Evolutionary conservation across 768 basidiomycete species (phyloP), one percentile per base, ranked within the genome.

Genomic region (Termitomyces sp.): DNA sequence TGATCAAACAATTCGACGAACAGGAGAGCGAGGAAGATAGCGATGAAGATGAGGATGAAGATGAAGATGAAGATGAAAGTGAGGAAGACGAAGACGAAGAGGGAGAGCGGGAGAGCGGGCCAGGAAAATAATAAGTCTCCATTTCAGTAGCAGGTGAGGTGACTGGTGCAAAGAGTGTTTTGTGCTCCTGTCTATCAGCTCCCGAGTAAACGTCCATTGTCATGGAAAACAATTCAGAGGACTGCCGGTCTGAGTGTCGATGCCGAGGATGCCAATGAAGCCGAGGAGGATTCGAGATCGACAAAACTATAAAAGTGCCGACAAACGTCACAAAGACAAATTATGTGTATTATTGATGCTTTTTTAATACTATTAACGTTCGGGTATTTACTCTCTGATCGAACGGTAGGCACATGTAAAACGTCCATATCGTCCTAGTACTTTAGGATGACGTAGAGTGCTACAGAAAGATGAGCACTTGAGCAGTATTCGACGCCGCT

Each of bases 1-100:
- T 92, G 83, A 89, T 95, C 54, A 78, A 89, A 61, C 89, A 92
- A 65, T 87, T 92, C 48, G 82, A 92, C 62, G 87, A 84, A 52
- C 90, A 91, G 67, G 77, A 77, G 21, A 68, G 66, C 5, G 72
- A 51, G 38, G 60, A 63, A 2, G 62, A 63, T 6, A 58, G 59
- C 10, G 57, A 57, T n/a, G 59, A 61, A 9, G 49, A 58, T 40
- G 54, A 56, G 8, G 19, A 21, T 27, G 57, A n/a, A n/a, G n/a
- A n/a, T n/a, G 46, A 38, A 27, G 38, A 19, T 25, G 50, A 25
- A 1, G 25, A 25, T 5, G 48, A 45, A 38, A 34, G n/a, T n/a
- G n/a, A n/a, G n/a, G n/a, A n/a, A n/a, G n/a, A n/a, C n/a, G n/a
- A n/a, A n/a, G n/a, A n/a, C n/a, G n/a, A n/a, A n/a, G n/a, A n/a